These are phyloP conservation scores for Suhomyces bolitotheri DNA, from an alignment of 1,139 yeast species.

Conservation along the genomic window DNA sequence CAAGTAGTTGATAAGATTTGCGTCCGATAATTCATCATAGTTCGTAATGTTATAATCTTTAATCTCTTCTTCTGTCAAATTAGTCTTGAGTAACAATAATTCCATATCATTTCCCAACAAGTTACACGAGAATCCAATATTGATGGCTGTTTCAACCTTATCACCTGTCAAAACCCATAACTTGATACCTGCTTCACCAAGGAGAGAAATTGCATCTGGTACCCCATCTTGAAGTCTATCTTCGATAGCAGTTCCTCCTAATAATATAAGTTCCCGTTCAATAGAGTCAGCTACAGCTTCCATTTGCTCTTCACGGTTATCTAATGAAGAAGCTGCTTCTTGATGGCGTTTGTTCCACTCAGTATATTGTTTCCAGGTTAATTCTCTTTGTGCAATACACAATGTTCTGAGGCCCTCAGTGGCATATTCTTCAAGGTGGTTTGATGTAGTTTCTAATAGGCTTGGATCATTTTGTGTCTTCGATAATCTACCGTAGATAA, in stretches of 20 bases:
- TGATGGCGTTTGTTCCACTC: slow-evolving; percentile 46
- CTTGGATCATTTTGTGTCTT: slow-evolving; percentile 30
- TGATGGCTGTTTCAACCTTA: slow-evolving; percentile 53
- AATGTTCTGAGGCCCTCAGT: slow-evolving; percentile 51
- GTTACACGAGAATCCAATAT: slow-evolving; percentile 53
- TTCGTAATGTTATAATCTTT: slow-evolving; percentile 30
- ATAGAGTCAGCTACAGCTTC: slow-evolving; percentile 51
- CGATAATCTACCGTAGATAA: slow-evolving; percentile 45
- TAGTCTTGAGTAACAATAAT: slow-evolving; percentile 39
- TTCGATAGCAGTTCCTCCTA: slow-evolving; percentile 57
- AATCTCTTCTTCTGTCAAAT: slow-evolving; percentile 34
- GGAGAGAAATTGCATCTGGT: slow-evolving; percentile 46
- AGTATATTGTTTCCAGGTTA: slow-evolving; percentile 42
- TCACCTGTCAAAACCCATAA: slow-evolving; percentile 56
- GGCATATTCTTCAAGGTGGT: slow-evolving; percentile 46
- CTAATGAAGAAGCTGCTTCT: slow-evolving; percentile 45
- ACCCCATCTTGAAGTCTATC: slow-evolving; percentile 54
- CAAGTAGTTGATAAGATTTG: slow-evolving; percentile 50
- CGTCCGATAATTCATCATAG: slow-evolving; percentile 30
- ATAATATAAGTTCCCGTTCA: slow-evolving; percentile 42
- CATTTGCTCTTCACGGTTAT: slow-evolving; percentile 45
- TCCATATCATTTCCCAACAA: slow-evolving; percentile 52
- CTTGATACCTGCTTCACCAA: slow-evolving; percentile 51
- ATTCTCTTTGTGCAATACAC: slow-evolving; percentile 48
- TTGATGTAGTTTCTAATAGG: slow-evolving; percentile 38